These are phyloP conservation scores for Phytophthora pseudosyringae DNA, from an alignment of 352 stramenopile genomes.

Conservation along the genomic window DNA sequence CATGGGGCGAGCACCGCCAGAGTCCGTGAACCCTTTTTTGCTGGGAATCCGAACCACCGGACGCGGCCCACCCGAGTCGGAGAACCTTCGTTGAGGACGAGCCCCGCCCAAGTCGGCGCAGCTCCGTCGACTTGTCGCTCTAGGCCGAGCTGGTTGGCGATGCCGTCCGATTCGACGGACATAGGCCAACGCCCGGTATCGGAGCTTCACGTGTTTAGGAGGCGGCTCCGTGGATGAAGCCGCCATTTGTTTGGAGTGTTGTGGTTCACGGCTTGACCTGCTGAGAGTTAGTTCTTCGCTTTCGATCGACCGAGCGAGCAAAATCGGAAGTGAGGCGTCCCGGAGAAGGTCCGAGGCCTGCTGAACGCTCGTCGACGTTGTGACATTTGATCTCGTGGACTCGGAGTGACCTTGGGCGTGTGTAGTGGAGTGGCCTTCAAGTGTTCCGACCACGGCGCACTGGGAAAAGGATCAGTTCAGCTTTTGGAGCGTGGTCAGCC, in stretches of 20 bases:
- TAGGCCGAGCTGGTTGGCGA: not conserved
- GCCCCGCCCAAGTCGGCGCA: constrained; percentile 8
- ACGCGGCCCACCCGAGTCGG: constrained; percentile 5
- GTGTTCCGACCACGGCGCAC: constrained; percentile 16
- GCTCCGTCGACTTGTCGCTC: constrained; percentile 18
- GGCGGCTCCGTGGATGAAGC: constrained; percentile 18
- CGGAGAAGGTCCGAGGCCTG: constrained; percentile 4
- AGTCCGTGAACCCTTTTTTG: not conserved
- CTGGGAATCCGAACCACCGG: not conserved
- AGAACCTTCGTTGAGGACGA: constrained; percentile 6
- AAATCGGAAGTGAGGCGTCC: constrained; percentile 14
- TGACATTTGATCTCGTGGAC: constrained; percentile 12
- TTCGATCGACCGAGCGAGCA: constrained; percentile 7
- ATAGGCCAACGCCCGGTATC: constrained; percentile 34
- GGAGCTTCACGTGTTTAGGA: constrained; percentile 29
- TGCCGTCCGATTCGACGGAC: constrained; percentile 31
- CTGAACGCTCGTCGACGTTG: constrained; percentile 14
- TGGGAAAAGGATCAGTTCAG: constrained; percentile 10
- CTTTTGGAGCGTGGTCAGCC: not conserved
- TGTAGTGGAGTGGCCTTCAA: constrained; percentile 14
- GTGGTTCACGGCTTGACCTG: not conserved
- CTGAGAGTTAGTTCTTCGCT: not conserved
- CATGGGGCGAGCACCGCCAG: constrained; percentile 1
- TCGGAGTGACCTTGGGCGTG: not conserved
- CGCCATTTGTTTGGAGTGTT: constrained; percentile 15